These are phyloP conservation scores for Senna siamea DNA, from an alignment of 306 rosid species.

Conservation along the genomic window DNA sequence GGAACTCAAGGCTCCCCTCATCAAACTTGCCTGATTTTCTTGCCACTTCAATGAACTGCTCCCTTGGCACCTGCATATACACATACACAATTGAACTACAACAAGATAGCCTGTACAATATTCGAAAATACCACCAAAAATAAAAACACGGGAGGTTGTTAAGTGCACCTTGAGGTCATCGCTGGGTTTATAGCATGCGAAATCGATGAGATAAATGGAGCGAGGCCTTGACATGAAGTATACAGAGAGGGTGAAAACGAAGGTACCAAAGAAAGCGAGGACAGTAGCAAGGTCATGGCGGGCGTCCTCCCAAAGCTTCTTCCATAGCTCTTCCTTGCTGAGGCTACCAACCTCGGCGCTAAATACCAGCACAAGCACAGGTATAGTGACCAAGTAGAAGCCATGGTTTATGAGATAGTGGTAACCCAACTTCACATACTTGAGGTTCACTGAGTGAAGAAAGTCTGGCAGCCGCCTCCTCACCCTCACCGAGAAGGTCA, in stretches of 20 bases:
- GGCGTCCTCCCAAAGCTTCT: slow-evolving; percentile 86
- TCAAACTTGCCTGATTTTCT: slow-evolving; percentile 83
- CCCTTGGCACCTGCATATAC: slow-evolving; percentile 63
- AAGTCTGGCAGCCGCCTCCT: slow-evolving; percentile 86
- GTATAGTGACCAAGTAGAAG: slow-evolving; percentile 80
- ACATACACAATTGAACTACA: background rate
- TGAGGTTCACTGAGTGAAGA: slow-evolving; percentile 89
- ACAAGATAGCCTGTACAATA: no score
- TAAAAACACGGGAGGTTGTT: no score
- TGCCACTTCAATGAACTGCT: slow-evolving; percentile 73
- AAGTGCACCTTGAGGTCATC: slow-evolving; percentile 75
- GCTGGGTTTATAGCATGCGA: slow-evolving; percentile 71
- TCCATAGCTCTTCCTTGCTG: slow-evolving; percentile 81
- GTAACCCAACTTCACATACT: slow-evolving; percentile 91
- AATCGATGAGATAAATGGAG: slow-evolving; percentile 84
- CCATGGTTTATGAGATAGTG: slow-evolving; percentile 90
- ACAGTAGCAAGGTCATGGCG: slow-evolving; percentile 82
- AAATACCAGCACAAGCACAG: slow-evolving; percentile 73
- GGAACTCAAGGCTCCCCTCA: slow-evolving; percentile 69
- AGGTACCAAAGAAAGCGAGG: slow-evolving; percentile 70
- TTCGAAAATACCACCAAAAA: no score
- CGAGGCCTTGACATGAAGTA: slow-evolving; percentile 93
- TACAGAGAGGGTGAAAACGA: slow-evolving; percentile 85
- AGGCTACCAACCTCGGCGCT: slow-evolving; percentile 92
- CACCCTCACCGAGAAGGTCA: slow-evolving; percentile 83